phyloP scores from a whole-genome alignment of 2,329 filamentous ascomycete species.

The Monosporascus sp. region DNA sequence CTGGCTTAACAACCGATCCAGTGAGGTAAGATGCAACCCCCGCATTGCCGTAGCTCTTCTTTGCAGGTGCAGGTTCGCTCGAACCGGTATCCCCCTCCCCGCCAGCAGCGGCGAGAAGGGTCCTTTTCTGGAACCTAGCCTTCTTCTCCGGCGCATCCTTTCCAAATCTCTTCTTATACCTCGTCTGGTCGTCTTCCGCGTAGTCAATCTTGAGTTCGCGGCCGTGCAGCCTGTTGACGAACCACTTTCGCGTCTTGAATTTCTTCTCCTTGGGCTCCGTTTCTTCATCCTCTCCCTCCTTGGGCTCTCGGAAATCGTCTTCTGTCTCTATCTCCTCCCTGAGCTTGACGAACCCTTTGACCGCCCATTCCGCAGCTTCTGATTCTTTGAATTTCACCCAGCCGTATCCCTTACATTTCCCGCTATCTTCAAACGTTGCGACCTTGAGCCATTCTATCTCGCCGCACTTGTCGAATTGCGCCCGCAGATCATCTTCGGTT shows the following conservation, averaged over 20 bases:
- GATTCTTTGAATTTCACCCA: slow-evolving; percentile 89
- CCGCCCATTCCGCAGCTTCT: slow-evolving; percentile 67
- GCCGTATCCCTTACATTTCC: slow-evolving; percentile 96
- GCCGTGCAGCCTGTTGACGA: slow-evolving; percentile 78
- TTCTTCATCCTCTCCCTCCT: slow-evolving; percentile 37
- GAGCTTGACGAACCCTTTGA: slow-evolving; percentile 74
- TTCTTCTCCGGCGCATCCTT: slow-evolving; percentile 54
- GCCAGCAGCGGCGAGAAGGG: slow-evolving; percentile 14
- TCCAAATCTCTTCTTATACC: slow-evolving; percentile 92
- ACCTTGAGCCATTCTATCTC: slow-evolving; percentile 77
- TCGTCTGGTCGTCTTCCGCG: slow-evolving; percentile 80
- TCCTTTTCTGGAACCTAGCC: slow-evolving; percentile 12
- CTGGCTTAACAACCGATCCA: slow-evolving; percentile 70
- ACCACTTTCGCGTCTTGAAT: slow-evolving; percentile 65
- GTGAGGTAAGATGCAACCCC: slow-evolving; percentile 57
- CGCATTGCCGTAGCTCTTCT: slow-evolving; percentile 38
- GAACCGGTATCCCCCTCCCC: slow-evolving; percentile 13
- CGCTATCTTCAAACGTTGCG: slow-evolving; percentile 92
- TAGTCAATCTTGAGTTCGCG: slow-evolving; percentile 83
- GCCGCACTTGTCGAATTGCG: slow-evolving; percentile 83
- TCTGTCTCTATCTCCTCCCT: slow-evolving; percentile 59
- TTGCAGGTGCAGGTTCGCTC: slow-evolving; percentile 25
- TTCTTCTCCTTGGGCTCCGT: slow-evolving; percentile 44
- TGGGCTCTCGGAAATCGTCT: slow-evolving; percentile 51
- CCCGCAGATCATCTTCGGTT: slow-evolving; percentile 71